Conservation (phyloP, 2,329 filamentous ascomycete genomes). For the Periconia digitata region DNA sequence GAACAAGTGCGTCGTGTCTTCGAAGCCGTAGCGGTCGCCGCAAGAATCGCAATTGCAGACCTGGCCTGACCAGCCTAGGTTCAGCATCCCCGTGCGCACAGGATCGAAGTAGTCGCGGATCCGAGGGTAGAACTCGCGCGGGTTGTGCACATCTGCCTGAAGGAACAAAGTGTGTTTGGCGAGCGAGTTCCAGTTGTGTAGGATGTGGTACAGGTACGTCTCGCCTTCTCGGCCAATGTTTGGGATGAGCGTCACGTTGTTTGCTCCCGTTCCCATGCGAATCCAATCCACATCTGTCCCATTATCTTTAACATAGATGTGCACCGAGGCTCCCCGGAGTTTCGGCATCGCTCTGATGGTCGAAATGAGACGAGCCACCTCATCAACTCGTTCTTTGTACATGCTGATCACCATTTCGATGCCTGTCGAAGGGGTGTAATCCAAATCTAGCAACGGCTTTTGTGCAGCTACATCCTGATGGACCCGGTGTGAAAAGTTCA, state of each 20-base stretch:
- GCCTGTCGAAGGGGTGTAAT: constrained; percentile 20
- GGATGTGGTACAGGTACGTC: constrained; percentile 51
- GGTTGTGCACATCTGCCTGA: constrained; percentile 48
- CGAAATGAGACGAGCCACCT: constrained; percentile 23
- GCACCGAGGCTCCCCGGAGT: constrained; percentile 17
- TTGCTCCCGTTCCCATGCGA: constrained; percentile 17
- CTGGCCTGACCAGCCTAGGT: constrained; percentile 43
- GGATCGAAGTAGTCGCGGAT: constrained; percentile 43
- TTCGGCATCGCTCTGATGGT: constrained; percentile 18
- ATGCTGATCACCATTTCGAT: constrained; percentile 43
- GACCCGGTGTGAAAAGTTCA: constrained; percentile 18
- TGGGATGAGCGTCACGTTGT: constrained; percentile 22
- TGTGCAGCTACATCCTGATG: neutral
- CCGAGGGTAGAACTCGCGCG: constrained; percentile 36
- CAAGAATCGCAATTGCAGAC: constrained; percentile 45
- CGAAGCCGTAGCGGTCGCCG: constrained; percentile 42
- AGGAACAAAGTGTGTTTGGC: constrained; percentile 51
- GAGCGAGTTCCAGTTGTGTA: constrained; percentile 46
- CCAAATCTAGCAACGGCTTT: constrained; percentile 14
- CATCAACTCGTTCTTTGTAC: constrained; percentile 36
- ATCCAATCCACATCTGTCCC: constrained; percentile 18
- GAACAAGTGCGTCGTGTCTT: constrained; percentile 42
- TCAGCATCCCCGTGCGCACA: constrained; percentile 48
- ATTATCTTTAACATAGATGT: constrained; percentile 35
- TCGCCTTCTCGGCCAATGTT: constrained; percentile 51